Evolutionary conservation across 768 basidiomycete species (phyloP), one percentile per base, ranked within the genome.

Genomic region (Boletus reticuloceps): DNA sequence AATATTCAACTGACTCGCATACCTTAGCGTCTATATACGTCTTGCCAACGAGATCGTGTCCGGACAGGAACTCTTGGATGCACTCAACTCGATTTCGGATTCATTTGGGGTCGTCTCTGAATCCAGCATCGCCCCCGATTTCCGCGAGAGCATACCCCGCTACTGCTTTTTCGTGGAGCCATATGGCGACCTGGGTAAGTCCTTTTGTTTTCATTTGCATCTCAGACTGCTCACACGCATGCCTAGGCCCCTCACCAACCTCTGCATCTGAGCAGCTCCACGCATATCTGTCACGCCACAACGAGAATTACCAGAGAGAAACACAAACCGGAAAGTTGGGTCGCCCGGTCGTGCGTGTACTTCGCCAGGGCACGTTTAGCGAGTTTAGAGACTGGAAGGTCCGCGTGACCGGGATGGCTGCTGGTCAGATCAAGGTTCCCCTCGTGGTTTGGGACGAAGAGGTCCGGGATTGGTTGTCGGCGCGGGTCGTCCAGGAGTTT

Each of bases 11-110:
- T 54, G 25, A 55, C 27, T 20, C 7, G 20, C 13, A 16, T 29
- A 14, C 34, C 36, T 2, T 32, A 61, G 66, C 10, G 53, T 54
- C 8, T 37, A 41, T 25, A 61, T 68, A 6, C 64, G 63, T 44
- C 54, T 67, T 9, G 63, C 58, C 17, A 61, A 54, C 50, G 66
- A 67, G 36, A 63, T 41, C n/a, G 62, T 63, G 20, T 60, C 67
- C 0, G 68, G 62, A 12, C 56, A 60, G 10, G 59, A 67, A 46
- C 61, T 65, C 48, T 38, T 51, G 36, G 48, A 55, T 11, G 63
- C 64, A 9, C 42, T 68, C 17, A 1, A 44, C 3, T 54, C 65
- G 19, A 54, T 48, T 1, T 55, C 63, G 1, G 49, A 57, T 17
- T 58, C 54, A 1, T 51, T 69, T 3, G 65, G 68, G 0, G 40